phyloP scores from a whole-genome alignment of 371 early-diverging fungal species.

The Dichotomocladium elegans region DNA sequence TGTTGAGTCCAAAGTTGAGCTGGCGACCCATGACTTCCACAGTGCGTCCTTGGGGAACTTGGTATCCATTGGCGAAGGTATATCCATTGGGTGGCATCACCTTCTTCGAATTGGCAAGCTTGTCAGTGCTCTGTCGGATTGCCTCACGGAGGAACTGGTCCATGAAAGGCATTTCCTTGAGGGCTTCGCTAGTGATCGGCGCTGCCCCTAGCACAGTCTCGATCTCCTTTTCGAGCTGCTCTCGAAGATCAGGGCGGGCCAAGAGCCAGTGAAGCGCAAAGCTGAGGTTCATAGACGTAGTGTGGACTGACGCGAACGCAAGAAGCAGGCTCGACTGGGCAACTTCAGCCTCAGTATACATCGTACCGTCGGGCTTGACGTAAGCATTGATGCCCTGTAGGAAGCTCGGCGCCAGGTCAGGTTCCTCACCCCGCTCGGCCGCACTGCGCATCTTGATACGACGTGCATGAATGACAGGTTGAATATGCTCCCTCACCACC shows the following conservation, averaged over 20 bases:
- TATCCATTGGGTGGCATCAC: slow-evolving; percentile 14
- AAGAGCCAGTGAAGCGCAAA: slow-evolving; percentile 29
- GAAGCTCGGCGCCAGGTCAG: slow-evolving; percentile 12
- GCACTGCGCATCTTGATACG: slow-evolving; percentile 8
- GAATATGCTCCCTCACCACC: slow-evolving; percentile 24
- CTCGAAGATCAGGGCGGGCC: slow-evolving; percentile 27
- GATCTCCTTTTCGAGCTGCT: slow-evolving; percentile 21
- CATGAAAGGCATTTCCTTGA: slow-evolving; percentile 27
- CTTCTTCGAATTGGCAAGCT: slow-evolving; percentile 23
- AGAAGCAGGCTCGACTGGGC: slow-evolving; percentile 20
- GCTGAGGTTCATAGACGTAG: slow-evolving; percentile 23
- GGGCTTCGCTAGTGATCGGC: slow-evolving; percentile 16
- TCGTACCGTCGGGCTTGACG: slow-evolving; percentile 15
- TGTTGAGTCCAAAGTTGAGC: slow-evolving; percentile 24
- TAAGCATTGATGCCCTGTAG: slow-evolving; percentile 25
- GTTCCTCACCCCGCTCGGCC: not conserved
- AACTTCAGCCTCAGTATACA: slow-evolving; percentile 14
- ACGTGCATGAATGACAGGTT: slow-evolving; percentile 15
- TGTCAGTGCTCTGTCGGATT: slow-evolving; percentile 29
- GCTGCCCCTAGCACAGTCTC: slow-evolving; percentile 17
- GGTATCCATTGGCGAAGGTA: slow-evolving; percentile 36
- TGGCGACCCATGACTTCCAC: slow-evolving; percentile 20
- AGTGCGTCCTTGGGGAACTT: slow-evolving; percentile 26
- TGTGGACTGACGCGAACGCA: slow-evolving; percentile 41
- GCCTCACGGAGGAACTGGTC: slow-evolving; percentile 33